Percentiles rank a stretch among this genome's conserved stretches.
Evolutionary conservation across 164 flowering plant genomes (phyloP).

Genomic region (Sextonia rubra): DNA sequence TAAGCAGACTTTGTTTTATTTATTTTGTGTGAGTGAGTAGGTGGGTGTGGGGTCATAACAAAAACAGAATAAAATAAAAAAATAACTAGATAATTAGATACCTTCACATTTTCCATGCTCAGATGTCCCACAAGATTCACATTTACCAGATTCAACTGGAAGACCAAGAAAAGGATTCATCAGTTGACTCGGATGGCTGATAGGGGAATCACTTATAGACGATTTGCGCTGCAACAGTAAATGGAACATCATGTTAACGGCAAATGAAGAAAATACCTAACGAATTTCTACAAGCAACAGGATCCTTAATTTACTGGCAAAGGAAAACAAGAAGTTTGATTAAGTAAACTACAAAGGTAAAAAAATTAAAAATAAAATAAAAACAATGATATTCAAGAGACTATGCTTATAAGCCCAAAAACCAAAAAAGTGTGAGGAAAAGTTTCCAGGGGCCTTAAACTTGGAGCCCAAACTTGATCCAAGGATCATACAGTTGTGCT

Average conservation of each 20-base stretch:
- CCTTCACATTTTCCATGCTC: slow-evolving; percentile 94
- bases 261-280: background rate
- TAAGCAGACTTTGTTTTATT: background rate
- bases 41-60: background rate
- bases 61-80: background rate
- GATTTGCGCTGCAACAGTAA: slow-evolving; percentile 45
- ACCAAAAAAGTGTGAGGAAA: background rate
- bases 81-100: slow-evolving; percentile 12
- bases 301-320: background rate
- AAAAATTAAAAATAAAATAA: too few species aligned
- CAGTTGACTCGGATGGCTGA: slow-evolving; percentile 76
- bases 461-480: background rate
- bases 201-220: slow-evolving; percentile 68
- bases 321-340: background rate
- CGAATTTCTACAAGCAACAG: background rate
- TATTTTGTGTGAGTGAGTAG: too few species aligned
- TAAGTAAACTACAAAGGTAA: background rate
- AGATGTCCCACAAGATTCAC: slow-evolving; percentile 90
- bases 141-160: slow-evolving; percentile 80
- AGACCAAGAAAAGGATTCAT: slow-evolving; percentile 87
- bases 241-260: background rate
- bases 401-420: background rate
- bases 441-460: background rate
- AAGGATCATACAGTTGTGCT: background rate
- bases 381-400: too few species aligned